Percentiles rank a stretch among this genome's conserved stretches.
phyloP scores from a whole-genome alignment of 2,329 filamentous ascomycete genomes.

The Sarocladiaceae sp. region DNA sequence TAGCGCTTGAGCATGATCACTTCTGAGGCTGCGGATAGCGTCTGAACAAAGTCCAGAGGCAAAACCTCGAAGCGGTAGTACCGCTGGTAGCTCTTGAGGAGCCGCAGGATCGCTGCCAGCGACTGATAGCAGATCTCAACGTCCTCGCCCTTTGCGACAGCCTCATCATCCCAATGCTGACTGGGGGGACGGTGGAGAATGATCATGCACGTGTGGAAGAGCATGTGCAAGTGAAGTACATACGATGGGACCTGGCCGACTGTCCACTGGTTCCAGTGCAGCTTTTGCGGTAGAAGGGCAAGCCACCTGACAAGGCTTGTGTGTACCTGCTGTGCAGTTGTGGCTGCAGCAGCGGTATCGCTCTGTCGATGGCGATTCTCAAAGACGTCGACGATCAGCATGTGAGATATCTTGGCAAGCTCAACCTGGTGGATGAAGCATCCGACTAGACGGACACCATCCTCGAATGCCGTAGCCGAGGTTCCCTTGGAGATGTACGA shows the following conservation, averaged over 20 bases:
- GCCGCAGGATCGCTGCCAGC: slow-evolving; percentile 35
- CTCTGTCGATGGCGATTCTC: slow-evolving; percentile 38
- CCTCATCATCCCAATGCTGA: slow-evolving; percentile 33
- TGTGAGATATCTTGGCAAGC: slow-evolving; percentile 41
- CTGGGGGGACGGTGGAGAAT: slow-evolving; percentile 43
- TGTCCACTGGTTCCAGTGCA: slow-evolving; percentile 47
- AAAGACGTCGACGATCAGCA: slow-evolving; percentile 44
- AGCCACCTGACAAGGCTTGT: slow-evolving; percentile 40
- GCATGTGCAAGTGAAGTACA: slow-evolving; percentile 43
- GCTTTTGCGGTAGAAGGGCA: slow-evolving; percentile 34
- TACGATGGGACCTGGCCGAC: slow-evolving; percentile 37
- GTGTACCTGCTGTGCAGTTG: slow-evolving; percentile 39
- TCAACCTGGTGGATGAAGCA: slow-evolving; percentile 41
- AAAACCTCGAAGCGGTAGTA: slow-evolving; percentile 37
- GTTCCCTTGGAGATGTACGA: slow-evolving; percentile 39
- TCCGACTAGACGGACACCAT: slow-evolving; percentile 36
- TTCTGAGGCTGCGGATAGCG: slow-evolving; percentile 39
- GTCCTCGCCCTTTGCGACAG: slow-evolving; percentile 34
- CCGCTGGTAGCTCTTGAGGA: slow-evolving; percentile 37
- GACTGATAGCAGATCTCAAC: slow-evolving; percentile 45
- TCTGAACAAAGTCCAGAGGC: slow-evolving; percentile 43
- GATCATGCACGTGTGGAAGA: slow-evolving; percentile 45
- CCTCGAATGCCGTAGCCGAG: slow-evolving; percentile 39
- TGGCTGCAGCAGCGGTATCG: slow-evolving; percentile 33
- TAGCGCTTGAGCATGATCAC: slow-evolving; percentile 40